phyloP scores from a whole-genome alignment of 2,329 filamentous ascomycete genomes.

The Colletotrichum graminicola region DNA sequence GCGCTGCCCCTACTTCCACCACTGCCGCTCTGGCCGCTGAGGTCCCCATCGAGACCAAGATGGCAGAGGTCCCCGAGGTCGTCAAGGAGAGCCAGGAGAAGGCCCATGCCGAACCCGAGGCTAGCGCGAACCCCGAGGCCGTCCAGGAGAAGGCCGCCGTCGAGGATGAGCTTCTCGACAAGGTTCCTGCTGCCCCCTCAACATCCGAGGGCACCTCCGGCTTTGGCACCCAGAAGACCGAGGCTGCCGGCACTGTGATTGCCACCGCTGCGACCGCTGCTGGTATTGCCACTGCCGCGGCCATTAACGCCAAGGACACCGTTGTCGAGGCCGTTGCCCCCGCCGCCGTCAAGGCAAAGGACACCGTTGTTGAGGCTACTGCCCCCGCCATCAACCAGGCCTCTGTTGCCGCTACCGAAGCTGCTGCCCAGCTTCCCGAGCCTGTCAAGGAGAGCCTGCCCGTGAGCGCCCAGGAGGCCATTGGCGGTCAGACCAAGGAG shows the following conservation, averaged over 20 bases:
- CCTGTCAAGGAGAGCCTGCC: constrained; percentile 65
- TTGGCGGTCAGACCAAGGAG: constrained; percentile 59
- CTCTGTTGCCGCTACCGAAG: constrained; percentile 49
- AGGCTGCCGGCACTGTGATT: constrained; percentile 57
- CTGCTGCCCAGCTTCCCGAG: constrained; percentile 62
- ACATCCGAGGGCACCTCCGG: constrained; percentile 69
- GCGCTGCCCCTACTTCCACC: constrained; percentile 68
- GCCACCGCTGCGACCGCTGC: constrained; percentile 53
- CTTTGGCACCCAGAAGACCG: constrained; percentile 65
- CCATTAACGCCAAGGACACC: constrained; percentile 48
- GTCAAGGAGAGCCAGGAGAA: constrained; percentile 80
- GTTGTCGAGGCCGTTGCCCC: constrained; percentile 52
- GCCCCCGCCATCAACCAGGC: constrained; percentile 54
- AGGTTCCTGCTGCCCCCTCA: constrained; percentile 71
- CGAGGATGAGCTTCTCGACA: constrained; percentile 77
- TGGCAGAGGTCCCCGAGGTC: constrained; percentile 67
- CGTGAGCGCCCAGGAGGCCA: constrained; percentile 62
- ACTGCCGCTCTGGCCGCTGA: constrained; percentile 77
- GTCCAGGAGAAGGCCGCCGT: constrained; percentile 78
- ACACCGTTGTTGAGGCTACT: constrained; percentile 50
- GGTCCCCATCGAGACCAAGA: constrained; percentile 72
- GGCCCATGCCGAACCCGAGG: constrained; percentile 74
- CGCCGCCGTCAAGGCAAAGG: constrained; percentile 49
- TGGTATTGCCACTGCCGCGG: constrained; percentile 52
- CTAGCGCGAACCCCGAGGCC: constrained; percentile 73